These are phyloP conservation scores for Elsinoe ampelina DNA, from an alignment of 2,329 filamentous ascomycete species.

Conservation along the genomic window DNA sequence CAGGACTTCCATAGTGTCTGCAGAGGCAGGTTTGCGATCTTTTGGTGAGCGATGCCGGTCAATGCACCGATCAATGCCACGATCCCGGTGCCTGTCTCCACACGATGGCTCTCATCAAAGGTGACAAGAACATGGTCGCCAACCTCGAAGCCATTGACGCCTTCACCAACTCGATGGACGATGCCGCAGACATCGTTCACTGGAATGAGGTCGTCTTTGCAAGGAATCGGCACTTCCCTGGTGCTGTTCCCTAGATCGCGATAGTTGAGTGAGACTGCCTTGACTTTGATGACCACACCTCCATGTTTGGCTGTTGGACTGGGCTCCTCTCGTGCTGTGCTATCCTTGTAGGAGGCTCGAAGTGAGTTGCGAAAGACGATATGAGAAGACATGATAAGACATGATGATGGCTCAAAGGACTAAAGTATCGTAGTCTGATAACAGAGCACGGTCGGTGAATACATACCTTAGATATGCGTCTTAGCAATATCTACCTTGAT, in stretches of 20 bases:
- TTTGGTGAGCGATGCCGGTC: conserved; percentile 20
- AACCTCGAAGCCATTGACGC: conserved; percentile 23
- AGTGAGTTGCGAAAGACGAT: neutral
- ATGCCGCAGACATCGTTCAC: conserved; percentile 63
- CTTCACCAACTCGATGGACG: conserved; percentile 42
- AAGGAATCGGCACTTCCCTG: conserved; percentile 17
- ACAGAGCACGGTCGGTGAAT: too few species aligned
- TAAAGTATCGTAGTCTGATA: too few species aligned
- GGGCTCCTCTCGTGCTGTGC: neutral
- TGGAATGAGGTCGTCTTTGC: conserved; percentile 42
- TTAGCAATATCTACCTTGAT: too few species aligned
- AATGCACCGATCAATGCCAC: conserved; percentile 32
- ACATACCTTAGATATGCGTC: too few species aligned
- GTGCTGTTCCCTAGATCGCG: conserved; percentile 32
- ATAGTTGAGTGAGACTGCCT: conserved; percentile 46
- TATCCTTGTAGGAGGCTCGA: neutral
- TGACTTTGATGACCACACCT: conserved; percentile 44
- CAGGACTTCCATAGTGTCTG: conserved; percentile 24
- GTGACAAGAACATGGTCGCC: conserved; percentile 56
- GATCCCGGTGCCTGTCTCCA: conserved; percentile 34
- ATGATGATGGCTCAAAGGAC: neutral
- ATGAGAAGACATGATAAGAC: too few species aligned
- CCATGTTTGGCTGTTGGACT: conserved; percentile 29
- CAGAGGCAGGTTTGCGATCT: conserved; percentile 28
- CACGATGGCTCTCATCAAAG: conserved; percentile 18